Conservation (phyloP, 2,329 filamentous ascomycete species). For the Monosporascus sp. region DNA sequence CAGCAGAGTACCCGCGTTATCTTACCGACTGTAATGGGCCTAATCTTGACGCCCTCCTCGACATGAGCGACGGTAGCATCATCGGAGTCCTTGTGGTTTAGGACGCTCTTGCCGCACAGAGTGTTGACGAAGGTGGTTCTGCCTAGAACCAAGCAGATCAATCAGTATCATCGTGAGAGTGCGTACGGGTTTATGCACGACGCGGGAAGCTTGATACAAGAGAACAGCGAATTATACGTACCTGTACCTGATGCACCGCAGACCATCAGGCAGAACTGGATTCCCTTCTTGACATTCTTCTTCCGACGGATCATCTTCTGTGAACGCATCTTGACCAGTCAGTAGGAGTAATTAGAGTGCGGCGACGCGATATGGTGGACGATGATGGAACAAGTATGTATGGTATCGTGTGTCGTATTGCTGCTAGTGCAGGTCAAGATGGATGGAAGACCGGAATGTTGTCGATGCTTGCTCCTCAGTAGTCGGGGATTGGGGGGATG, state of each 20-base stretch:
- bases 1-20: conserved; percentile 13
- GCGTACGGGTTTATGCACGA: not conserved
- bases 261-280: conserved; percentile 99
- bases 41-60: conserved; percentile 97
- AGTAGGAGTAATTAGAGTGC: conserved; percentile 9
- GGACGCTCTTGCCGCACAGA: conserved; percentile 89
- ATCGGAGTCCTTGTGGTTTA: conserved; percentile 87
- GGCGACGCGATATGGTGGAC: not conserved
- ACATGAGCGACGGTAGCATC: conserved; percentile 83
- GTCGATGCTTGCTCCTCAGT: not conserved
- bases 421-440: conserved; percentile 7
- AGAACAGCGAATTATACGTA: conserved; percentile 39
- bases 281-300: conserved; percentile 99
- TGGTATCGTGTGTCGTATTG: not conserved
- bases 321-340: conserved; percentile 23
- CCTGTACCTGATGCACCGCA: conserved; percentile 98
- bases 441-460: not conserved
- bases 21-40: conserved; percentile 94
- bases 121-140: conserved; percentile 99
- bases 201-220: conserved; percentile 6
- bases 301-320: conserved; percentile 97
- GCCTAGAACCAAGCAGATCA: conserved; percentile 45
- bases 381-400: not conserved
- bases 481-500: not conserved
- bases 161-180: conserved; percentile 4